Evolutionary conservation across 129 eudicot genomes (phyloP), one percentile per base, ranked within the genome.

Genomic region (Escallonia herrerae): DNA sequence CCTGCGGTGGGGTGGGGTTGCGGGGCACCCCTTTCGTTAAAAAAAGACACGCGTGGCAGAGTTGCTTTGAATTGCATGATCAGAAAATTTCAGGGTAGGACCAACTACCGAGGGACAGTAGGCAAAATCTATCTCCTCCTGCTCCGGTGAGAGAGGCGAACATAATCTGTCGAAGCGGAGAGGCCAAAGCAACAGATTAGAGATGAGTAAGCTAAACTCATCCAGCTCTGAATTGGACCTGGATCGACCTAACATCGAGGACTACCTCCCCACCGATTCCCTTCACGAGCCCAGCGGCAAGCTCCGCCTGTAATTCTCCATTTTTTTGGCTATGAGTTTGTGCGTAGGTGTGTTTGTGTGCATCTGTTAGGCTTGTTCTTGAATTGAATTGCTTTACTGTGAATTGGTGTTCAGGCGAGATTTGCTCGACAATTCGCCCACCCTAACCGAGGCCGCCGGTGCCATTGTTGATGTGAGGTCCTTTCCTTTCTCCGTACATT

Each of bases 381-480:
- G 52, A 49, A 39, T 41, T n/a, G 7, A 47, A 5, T 43, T 22
- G 15, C 3, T 38, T 55, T 5, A 45, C 57, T 33, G 13, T 42
- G 56, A 15, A 11, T 56, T 60, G 43, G 15, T 72, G 49, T 22
- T 55, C 77, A 91, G 97, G 83, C 74, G 83, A 22, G 97, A 91
- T 81, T 91, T 91, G 82, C 83, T 91, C 22, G 96, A 91, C 73
- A 87, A 87, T 74, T 91, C 97, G 6, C 97, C 97, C 37, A 80
- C 90, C 8, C 79, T 91, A 3, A 90, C 85, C 0, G 97, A 90
- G 77, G 97, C 95, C n/a, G 96, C 84, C 56, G 97, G 97, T 63
- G 97, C 97, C 66, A 87, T 91, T 78, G 80, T 91, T 42, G 97
- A 91, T 77, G 97, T 77, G 75, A 84, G 79, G 40, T 64, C 13